phyloP scores from a whole-genome alignment of 2,329 filamentous ascomycete genomes.

The Curvularia sp. region DNA sequence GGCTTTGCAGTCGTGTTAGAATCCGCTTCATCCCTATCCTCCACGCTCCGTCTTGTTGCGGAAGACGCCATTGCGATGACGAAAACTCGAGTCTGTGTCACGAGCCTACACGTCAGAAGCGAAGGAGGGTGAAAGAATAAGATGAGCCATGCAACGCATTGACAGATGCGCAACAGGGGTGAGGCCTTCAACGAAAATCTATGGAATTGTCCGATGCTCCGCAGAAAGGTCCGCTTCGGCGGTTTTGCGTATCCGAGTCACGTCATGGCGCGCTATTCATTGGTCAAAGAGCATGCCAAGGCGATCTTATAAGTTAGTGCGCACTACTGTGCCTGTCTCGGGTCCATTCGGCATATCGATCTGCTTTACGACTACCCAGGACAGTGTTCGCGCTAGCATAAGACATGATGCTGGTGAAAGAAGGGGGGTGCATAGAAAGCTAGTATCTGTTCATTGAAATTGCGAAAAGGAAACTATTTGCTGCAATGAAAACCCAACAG shows the following conservation, averaged over 20 bases:
- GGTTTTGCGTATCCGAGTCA: neutral
- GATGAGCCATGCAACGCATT: neutral
- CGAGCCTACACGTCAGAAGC: conserved; percentile 1
- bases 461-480: neutral
- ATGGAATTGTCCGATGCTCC: conserved; percentile 20
- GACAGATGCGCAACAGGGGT: conserved; percentile 3
- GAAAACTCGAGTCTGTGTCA: neutral
- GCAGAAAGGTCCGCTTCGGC: conserved; percentile 11
- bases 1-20: conserved; percentile 18
- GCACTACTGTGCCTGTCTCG: neutral
- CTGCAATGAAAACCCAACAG: neutral
- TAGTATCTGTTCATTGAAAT: neutral
- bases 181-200: neutral
- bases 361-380: neutral
- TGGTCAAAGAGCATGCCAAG: conserved; percentile 1
- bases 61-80: conserved; percentile 21
- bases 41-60: conserved; percentile 14
- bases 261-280: neutral
- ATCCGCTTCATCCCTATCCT: conserved; percentile 22
- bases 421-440: neutral
- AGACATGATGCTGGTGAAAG: neutral
- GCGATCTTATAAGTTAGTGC: neutral
- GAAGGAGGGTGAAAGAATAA: neutral
- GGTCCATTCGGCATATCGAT: conserved; percentile 1
- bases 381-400: neutral